Evolutionary conservation across 768 basidiomycete genomes (phyloP).

Genomic region (Hemileccinum impolitum): DNA sequence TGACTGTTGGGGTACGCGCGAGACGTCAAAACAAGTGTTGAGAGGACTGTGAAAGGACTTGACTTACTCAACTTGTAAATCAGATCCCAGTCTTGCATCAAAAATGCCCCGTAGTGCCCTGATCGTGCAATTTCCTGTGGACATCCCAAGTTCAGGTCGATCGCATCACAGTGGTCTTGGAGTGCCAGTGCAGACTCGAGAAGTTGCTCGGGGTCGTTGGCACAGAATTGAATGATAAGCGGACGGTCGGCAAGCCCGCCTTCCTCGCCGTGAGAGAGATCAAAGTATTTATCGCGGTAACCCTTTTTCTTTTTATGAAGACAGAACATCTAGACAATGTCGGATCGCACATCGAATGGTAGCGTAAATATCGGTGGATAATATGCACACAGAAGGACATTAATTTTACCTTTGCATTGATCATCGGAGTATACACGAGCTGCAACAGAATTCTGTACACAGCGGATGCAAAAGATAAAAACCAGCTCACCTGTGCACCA

Average conservation of each 20-base stretch:
- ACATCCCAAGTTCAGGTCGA: constrained; percentile 93
- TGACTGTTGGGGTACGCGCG: constrained; percentile 49
- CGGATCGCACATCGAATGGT: too few relatives aligned
- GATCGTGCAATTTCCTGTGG: constrained; percentile 92
- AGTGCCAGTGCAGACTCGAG: constrained; percentile 75
- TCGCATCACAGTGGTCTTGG: constrained; percentile 81
- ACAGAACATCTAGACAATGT: constrained; percentile 53
- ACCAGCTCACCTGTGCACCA: constrained; percentile 62
- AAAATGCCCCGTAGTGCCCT: constrained; percentile 84
- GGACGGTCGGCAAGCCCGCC: constrained; percentile 75
- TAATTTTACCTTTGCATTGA: constrained; percentile 74
- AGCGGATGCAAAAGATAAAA: neutral
- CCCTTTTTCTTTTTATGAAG: constrained; percentile 32
- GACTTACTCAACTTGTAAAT: constrained; percentile 73
- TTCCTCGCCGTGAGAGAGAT: constrained; percentile 74
- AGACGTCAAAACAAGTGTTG: neutral
- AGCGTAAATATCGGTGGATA: neutral
- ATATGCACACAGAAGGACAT: neutral
- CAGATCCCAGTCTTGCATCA: constrained; percentile 94
- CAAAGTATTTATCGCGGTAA: constrained; percentile 64
- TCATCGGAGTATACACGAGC: constrained; percentile 98
- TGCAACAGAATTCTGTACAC: constrained; percentile 26
- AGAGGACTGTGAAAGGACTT: neutral
- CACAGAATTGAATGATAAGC: constrained; percentile 90
- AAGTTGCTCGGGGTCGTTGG: constrained; percentile 78